These are phyloP conservation scores for Monosporascus sp. DNA, from an alignment of 2,329 filamentous ascomycete genomes.

Conservation along the genomic window DNA sequence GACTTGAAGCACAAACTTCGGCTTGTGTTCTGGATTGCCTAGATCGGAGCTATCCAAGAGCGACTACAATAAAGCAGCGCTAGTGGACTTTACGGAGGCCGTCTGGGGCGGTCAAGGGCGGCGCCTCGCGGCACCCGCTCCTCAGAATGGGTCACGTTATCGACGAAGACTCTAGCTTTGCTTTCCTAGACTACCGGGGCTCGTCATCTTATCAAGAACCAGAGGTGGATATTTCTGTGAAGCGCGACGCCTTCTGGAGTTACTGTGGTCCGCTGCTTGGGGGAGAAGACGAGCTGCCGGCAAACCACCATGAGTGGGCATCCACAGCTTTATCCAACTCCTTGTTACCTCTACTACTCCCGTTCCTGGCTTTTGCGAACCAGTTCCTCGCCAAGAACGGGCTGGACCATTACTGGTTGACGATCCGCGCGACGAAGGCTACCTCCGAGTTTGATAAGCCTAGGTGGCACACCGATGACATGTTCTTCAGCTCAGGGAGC, in stretches of 20 bases:
- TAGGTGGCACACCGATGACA: constrained; percentile 45
- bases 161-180: background rate
- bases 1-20: no score
- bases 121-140: background rate
- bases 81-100: background rate
- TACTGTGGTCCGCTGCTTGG: constrained; percentile 36
- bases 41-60: no score
- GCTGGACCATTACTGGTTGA: constrained; percentile 40
- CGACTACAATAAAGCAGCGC: no score
- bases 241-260: constrained; percentile 34
- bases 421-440: constrained; percentile 38
- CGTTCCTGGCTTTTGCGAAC: constrained; percentile 35
- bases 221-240: constrained; percentile 15
- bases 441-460: constrained; percentile 37
- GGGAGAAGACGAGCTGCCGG: constrained; percentile 21
- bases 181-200: background rate
- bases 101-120: background rate
- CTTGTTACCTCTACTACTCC: constrained; percentile 29
- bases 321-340: constrained; percentile 26
- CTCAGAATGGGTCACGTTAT: background rate
- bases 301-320: constrained; percentile 34
- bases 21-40: no score
- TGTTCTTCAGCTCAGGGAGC: constrained; percentile 31
- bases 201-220: no score
- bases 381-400: constrained; percentile 28